Conservation (phyloP, 345 rosid genomes). For the Pistacia atlantica region DNA sequence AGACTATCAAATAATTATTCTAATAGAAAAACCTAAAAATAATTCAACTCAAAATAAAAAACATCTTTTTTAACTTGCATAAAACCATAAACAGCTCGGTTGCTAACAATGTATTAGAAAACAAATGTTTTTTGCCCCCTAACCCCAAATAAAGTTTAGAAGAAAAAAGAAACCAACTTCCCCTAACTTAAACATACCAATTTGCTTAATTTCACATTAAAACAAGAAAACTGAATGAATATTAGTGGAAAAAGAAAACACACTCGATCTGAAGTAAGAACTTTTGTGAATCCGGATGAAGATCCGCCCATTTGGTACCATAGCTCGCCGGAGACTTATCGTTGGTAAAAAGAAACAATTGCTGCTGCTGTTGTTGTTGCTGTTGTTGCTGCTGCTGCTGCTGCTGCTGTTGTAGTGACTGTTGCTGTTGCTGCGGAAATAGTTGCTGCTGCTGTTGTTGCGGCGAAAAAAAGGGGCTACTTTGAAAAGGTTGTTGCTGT, state of each 20-base stretch:
- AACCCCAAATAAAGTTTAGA: neutral
- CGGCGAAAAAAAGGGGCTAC: slow-evolving; percentile 44
- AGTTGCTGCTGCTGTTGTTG: slow-evolving; percentile 30
- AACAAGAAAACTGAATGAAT: neutral
- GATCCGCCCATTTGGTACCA: slow-evolving; percentile 93
- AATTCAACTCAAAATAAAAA: slow-evolving; percentile 8
- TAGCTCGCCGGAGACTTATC: slow-evolving; percentile 91
- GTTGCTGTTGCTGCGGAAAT: slow-evolving; percentile 4
- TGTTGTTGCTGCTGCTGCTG: slow-evolving; percentile 35
- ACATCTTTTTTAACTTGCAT: neutral
- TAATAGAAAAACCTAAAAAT: neutral
- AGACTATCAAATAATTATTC: slow-evolving; percentile 9
- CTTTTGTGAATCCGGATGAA: slow-evolving; percentile 92
- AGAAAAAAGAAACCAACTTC: neutral
- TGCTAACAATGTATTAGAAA: neutral
- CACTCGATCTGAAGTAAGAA: slow-evolving; percentile 85
- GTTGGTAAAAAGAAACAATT: slow-evolving; percentile 70
- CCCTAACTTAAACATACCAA: neutral
- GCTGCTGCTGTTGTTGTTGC: slow-evolving; percentile 56
- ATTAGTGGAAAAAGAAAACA: slow-evolving; percentile 7
- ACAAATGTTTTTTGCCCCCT: neutral
- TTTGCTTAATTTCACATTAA: neutral
- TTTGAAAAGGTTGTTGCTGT: slow-evolving; percentile 46
- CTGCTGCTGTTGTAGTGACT: slow-evolving; percentile 25
- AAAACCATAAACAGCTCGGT: neutral